Evolutionary conservation across 345 rosid genomes (phyloP).

Genomic region (Arabis alpina): DNA sequence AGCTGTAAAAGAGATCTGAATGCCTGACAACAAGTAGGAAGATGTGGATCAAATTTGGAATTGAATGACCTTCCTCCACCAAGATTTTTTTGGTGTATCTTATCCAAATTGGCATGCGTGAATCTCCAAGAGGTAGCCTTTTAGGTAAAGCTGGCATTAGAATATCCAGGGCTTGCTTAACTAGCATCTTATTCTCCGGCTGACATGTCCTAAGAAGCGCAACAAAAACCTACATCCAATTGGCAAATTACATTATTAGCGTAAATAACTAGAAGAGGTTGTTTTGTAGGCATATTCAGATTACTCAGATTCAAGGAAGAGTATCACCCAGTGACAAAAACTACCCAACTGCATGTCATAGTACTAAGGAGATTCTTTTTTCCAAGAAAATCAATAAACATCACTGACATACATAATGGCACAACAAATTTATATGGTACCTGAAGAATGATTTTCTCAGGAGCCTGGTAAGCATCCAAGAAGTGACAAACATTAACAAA

Average conservation of each 20-base stretch:
- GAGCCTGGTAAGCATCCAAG: constrained; percentile 99
- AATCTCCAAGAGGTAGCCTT: constrained; percentile 94
- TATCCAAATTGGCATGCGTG: constrained; percentile 99
- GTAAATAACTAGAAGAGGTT: neutral
- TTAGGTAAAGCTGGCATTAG: constrained; percentile 97
- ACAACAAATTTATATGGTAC: constrained; percentile 44
- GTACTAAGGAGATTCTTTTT: constrained; percentile 4
- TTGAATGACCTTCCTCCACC: constrained; percentile 98
- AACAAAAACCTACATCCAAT: constrained; percentile 85
- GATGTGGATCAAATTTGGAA: constrained; percentile 96
- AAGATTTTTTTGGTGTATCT: constrained; percentile 95
- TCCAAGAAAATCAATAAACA: constrained; percentile 17
- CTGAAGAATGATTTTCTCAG: constrained; percentile 98
- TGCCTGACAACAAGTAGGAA: constrained; percentile 98
- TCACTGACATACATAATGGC: constrained; percentile 5
- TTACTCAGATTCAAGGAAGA: constrained; percentile 23
- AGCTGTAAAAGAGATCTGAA: constrained; percentile 94
- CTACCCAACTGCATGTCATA: constrained; percentile 22
- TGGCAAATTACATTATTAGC: constrained; percentile 29
- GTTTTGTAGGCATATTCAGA: constrained; percentile 11
- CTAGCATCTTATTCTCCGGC: constrained; percentile 94
- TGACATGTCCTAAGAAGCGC: constrained; percentile 99
- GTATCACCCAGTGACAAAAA: constrained; percentile 1
- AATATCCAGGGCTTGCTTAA: constrained; percentile 98
- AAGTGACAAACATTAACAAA: constrained; percentile 99